A percentile compares a stretch with the other conserved stretches of the same genome.
phyloP scores from a whole-genome alignment of 352 stramenopile genomes.

The Pythium apleroticum region DNA sequence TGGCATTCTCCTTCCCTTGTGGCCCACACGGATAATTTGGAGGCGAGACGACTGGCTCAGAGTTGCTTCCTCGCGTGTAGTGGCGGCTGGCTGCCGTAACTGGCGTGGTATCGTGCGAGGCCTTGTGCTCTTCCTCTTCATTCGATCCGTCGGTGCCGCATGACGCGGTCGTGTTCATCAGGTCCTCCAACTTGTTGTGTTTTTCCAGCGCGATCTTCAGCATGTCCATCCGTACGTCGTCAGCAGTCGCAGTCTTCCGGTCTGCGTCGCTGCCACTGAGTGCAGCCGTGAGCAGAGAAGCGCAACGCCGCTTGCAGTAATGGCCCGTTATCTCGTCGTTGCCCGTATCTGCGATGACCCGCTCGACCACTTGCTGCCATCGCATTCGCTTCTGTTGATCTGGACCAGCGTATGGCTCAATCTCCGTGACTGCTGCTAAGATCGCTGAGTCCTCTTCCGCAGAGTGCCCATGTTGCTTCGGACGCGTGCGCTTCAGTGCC shows the following conservation, averaged over 20 bases:
- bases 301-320: background rate
- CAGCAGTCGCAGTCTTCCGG: too few relatives aligned
- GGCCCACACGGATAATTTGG: background rate
- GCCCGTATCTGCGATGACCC: background rate
- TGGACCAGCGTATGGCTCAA: background rate
- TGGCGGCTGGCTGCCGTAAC: too few relatives aligned
- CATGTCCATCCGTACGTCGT: background rate
- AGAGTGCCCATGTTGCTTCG: background rate
- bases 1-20: background rate
- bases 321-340: background rate
- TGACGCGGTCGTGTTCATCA: background rate
- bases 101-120: background rate
- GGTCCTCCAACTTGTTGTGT: background rate
- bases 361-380: background rate
- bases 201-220: background rate
- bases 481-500: background rate
- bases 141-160: background rate
- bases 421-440: background rate
- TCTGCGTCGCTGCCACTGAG: background rate
- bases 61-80: background rate
- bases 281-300: background rate
- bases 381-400: background rate
- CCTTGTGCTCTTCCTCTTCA: too few relatives aligned
- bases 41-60: background rate
- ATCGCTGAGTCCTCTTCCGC: background rate